These are phyloP conservation scores for Pontederia crassipes DNA, from an alignment of 176 grass and related monocot genomes.

Conservation along the genomic window DNA sequence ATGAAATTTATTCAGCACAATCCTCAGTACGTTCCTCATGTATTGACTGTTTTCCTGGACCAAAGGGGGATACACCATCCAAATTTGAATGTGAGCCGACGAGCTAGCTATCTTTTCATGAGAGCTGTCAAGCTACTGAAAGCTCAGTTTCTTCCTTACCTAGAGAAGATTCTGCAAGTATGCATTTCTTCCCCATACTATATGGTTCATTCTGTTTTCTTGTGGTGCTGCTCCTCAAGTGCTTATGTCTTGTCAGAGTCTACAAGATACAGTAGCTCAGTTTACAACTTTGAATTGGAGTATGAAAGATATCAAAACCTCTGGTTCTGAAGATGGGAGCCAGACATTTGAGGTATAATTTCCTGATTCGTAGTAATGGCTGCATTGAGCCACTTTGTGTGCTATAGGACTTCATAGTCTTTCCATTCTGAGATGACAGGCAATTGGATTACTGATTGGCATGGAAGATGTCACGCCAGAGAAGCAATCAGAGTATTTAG, in stretches of 20 bases:
- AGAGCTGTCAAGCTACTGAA: slow-evolving; percentile 77
- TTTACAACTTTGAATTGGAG: slow-evolving; percentile 50
- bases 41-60: slow-evolving; percentile 76
- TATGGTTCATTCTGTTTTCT: not conserved
- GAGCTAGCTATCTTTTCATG: slow-evolving; percentile 92
- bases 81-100: slow-evolving; percentile 66
- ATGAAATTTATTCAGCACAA: slow-evolving; percentile 91
- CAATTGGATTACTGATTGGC: slow-evolving; percentile 83
- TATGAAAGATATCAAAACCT: slow-evolving; percentile 43
- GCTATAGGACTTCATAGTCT: slow-evolving; percentile 2
- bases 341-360: slow-evolving; percentile 82
- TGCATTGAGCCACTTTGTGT: not conserved
- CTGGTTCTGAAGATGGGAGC: slow-evolving; percentile 90
- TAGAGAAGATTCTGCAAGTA: slow-evolving; percentile 91
- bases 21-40: slow-evolving; percentile 54
- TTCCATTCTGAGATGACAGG: slow-evolving; percentile 31
- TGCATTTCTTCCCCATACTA: slow-evolving; percentile 20
- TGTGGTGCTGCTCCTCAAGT: not conserved
- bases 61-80: slow-evolving; percentile 78
- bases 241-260: slow-evolving; percentile 39
- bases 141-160: slow-evolving; percentile 67
- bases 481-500: slow-evolving; percentile 76
- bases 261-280: slow-evolving; percentile 65
- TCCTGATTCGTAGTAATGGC: slow-evolving; percentile 10
- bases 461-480: slow-evolving; percentile 76